Evolutionary conservation across 1,284 basidiomycete genomes (phyloP).

Genomic region (Naganishia sp.): DNA sequence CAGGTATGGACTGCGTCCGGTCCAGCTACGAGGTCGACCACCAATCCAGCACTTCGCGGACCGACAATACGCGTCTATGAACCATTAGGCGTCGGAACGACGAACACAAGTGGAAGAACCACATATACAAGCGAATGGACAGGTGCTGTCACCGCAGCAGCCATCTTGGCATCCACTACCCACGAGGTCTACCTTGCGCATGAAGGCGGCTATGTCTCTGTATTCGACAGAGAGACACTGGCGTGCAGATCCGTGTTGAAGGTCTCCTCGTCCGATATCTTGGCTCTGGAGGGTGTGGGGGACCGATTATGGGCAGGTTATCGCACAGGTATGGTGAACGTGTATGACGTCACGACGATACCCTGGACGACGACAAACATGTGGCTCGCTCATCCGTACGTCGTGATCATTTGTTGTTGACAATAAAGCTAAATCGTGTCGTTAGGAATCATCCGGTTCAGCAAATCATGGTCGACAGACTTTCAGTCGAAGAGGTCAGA

Average conservation of each 20-base stretch:
- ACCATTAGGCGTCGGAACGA: slow-evolving; percentile 58
- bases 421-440: background rate
- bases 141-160: slow-evolving; percentile 78
- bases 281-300: slow-evolving; percentile 76
- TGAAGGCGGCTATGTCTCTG: slow-evolving; percentile 81
- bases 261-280: slow-evolving; percentile 74
- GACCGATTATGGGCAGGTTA: slow-evolving; percentile 81
- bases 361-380: slow-evolving; percentile 87
- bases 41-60: slow-evolving; percentile 57
- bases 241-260: slow-evolving; percentile 58
- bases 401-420: slow-evolving; percentile 11
- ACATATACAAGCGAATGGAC: slow-evolving; percentile 57
- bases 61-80: slow-evolving; percentile 80
- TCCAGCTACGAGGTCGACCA: slow-evolving; percentile 50
- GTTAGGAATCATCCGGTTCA: slow-evolving; percentile 70
- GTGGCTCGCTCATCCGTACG: slow-evolving; percentile 77
- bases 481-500: slow-evolving; percentile 66
- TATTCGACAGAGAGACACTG: slow-evolving; percentile 62
- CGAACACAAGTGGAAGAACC: slow-evolving; percentile 55
- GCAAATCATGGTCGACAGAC: slow-evolving; percentile 69
- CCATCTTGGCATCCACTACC: slow-evolving; percentile 70
- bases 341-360: slow-evolving; percentile 67
- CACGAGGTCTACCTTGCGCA: slow-evolving; percentile 82
- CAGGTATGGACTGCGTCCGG: slow-evolving; percentile 71
- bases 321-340: slow-evolving; percentile 77